Base-by-base conservation (phyloP, 495 filamentous ascomycete species). In the Penicillium coffeae region DNA sequence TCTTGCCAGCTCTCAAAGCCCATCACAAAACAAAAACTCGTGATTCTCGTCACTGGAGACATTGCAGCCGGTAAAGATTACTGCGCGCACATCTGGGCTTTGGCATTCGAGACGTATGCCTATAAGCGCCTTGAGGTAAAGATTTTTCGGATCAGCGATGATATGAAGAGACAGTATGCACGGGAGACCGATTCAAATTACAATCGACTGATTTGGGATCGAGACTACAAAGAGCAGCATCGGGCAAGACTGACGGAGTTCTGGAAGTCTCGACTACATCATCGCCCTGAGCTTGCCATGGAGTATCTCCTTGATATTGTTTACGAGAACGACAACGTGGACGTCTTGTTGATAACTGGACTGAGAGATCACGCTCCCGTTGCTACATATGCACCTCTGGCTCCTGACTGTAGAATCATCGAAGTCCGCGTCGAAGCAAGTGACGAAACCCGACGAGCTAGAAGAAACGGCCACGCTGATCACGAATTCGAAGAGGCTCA, bases 281-380 rank as follows among this genome's bases (percentile, higher is more conserved):
- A 62, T 62, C 68, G 70, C 45, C 78, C 78, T 58, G 55, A 45
- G 49, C 64, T 84, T 34, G 73, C 68, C 55, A 71, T 77, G 56
- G 72, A 80, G 58, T 73, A 82, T 66, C 83, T 85, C 56, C 51
- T 76, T 30, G 51, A 72, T 51, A 59, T 74, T 33, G 76, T 83
- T 13, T 27, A 66, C 50, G 42, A 47, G 33, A 70, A 69, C 19
- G 57, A 25, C 49, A 73, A 76, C 67, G 65, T 70, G 18, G 74
- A 84, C 50, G 79, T 83, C 42, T 68, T 84, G 39, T 45, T 86
- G 25, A 79, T 86, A 56, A 84, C 82, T 0, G 83, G 83, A 3
- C 80, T 86, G 77, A 82, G 79, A 71, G 82, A 85, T 49, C 66
- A 79, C 55, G 75, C 78, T 5, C 81, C 80, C 3, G 74, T 86